These are phyloP conservation scores for Beauveria sp. DNA, from an alignment of 2,329 filamentous ascomycete species.

Conservation along the genomic window DNA sequence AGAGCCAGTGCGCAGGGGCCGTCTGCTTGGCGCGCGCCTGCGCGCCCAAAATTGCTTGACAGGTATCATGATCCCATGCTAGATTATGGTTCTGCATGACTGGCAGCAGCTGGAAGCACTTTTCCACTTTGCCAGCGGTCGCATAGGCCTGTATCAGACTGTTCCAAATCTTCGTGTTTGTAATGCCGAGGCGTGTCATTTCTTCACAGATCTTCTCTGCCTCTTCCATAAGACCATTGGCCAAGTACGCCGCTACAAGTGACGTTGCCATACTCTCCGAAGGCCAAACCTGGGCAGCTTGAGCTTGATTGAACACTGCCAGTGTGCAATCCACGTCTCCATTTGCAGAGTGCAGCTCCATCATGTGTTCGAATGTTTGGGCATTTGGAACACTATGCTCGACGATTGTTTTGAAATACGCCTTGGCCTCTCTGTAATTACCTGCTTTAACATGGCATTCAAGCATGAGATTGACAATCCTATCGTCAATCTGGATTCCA, in stretches of 20 bases:
- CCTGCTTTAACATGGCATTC: constrained; percentile 59
- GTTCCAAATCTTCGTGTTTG: constrained; percentile 66
- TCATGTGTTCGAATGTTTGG: constrained; percentile 63
- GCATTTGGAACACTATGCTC: constrained; percentile 45
- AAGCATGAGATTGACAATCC: constrained; percentile 71
- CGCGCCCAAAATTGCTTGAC: constrained; percentile 40
- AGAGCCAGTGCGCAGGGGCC: constrained; percentile 40
- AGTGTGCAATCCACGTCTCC: constrained; percentile 67
- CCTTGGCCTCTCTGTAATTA: constrained; percentile 59
- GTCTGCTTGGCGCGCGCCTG: constrained; percentile 42
- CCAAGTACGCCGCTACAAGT: constrained; percentile 60
- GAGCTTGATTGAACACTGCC: constrained; percentile 56
- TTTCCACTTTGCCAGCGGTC: constrained; percentile 45
- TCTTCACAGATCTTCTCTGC: constrained; percentile 36
- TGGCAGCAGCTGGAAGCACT: constrained; percentile 40
- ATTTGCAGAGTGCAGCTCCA: constrained; percentile 57
- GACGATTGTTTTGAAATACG: constrained; percentile 54
- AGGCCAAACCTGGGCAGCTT: constrained; percentile 40
- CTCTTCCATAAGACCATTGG: constrained; percentile 27
- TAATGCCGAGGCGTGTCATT: constrained; percentile 43
- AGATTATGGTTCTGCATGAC: constrained; percentile 40
- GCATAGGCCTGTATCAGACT: constrained; percentile 64
- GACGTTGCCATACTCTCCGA: constrained; percentile 52
- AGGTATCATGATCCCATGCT: constrained; percentile 42
- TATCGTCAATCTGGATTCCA: constrained; percentile 45